Evolutionary conservation across 306 rosid species (phyloP).

Genomic region (Chamaecrista fasciculata): DNA sequence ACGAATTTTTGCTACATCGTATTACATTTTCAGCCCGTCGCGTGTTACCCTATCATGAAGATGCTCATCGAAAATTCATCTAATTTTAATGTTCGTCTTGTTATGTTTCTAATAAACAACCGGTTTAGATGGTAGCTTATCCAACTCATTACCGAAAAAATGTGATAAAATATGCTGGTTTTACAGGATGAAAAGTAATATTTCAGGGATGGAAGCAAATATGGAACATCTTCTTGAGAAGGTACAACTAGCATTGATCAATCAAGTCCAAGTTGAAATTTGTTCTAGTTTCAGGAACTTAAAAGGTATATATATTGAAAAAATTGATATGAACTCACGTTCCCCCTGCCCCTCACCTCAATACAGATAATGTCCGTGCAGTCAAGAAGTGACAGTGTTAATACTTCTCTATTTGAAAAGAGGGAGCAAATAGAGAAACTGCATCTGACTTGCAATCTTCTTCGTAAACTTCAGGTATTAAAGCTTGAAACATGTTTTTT

Average conservation of each 20-base stretch:
- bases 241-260: conserved; percentile 34
- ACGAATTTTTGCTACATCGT: not conserved
- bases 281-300: not conserved
- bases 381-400: conserved; percentile 86
- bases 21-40: not conserved
- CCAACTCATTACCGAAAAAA: not conserved
- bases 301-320: not conserved
- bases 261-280: not conserved
- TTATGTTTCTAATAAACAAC: not conserved
- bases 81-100: not conserved
- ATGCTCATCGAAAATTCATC: not conserved
- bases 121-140: not conserved
- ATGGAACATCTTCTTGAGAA: conserved; percentile 94
- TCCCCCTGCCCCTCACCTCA: not conserved
- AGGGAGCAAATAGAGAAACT: conserved; percentile 88
- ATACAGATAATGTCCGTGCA: conserved; percentile 90
- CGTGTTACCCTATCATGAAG: not conserved
- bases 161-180: not conserved
- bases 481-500: not conserved
- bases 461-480: conserved; percentile 89
- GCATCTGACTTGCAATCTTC: conserved; percentile 82
- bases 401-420: conserved; percentile 75
- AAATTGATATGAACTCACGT: conserved; percentile 11
- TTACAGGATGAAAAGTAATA: conserved; percentile 89
- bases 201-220: conserved; percentile 85